phyloP scores from a whole-genome alignment of 2,329 filamentous ascomycete genomes.

The Claviceps capensis region DNA sequence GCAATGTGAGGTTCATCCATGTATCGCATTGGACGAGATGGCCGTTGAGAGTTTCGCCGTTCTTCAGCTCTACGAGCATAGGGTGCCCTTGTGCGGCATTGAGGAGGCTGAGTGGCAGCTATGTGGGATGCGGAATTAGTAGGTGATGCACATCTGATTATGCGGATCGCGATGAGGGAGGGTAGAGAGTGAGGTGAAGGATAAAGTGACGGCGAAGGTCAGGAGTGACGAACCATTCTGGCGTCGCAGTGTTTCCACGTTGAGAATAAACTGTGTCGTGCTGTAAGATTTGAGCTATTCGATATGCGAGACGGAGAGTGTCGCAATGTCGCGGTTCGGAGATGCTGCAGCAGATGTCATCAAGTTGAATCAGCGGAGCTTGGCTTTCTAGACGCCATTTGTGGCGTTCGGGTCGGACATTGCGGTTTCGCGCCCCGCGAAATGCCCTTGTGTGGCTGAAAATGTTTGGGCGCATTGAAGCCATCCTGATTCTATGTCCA shows the following conservation, averaged over 20 bases:
- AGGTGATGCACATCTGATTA: neutral
- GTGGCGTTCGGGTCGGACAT: too few relatives aligned
- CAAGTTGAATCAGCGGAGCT: too few relatives aligned
- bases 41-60: slow-evolving; percentile 92
- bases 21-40: slow-evolving; percentile 95
- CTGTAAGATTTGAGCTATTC: neutral
- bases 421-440: slow-evolving; percentile 12
- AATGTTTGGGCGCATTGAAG: neutral
- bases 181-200: neutral
- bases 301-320: neutral
- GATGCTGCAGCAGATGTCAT: too few relatives aligned
- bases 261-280: neutral
- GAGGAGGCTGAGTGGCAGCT: slow-evolving; percentile 68
- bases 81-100: slow-evolving; percentile 95
- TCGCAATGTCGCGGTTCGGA: neutral
- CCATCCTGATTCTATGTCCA: too few relatives aligned
- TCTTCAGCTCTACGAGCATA: slow-evolving; percentile 96
- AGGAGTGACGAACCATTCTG: neutral
- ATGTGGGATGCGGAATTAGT: neutral
- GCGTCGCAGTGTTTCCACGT: neutral
- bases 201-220: too few relatives aligned
- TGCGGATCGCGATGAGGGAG: neutral
- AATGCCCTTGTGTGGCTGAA: slow-evolving; percentile 6
- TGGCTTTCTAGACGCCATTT: too few relatives aligned
- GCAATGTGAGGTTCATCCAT: slow-evolving; percentile 98